Conservation (phyloP, 305 asterid species). For the Solanum chacoense region DNA sequence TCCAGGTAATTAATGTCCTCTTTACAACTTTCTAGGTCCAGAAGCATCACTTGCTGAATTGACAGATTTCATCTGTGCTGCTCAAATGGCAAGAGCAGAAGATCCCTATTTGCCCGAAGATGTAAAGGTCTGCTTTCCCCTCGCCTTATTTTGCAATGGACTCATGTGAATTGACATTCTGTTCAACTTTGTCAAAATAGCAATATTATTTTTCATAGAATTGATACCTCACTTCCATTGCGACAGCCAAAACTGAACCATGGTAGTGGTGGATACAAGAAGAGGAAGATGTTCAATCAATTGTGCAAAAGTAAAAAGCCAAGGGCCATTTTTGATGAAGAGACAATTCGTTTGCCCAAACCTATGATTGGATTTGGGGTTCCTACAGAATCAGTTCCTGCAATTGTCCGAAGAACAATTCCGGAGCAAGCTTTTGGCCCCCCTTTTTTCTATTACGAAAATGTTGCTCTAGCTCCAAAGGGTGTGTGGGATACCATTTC, state of each 20-base stretch:
- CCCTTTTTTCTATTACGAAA: constrained; percentile 80
- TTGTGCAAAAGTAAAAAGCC: constrained; percentile 25
- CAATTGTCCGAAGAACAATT: constrained; percentile 27
- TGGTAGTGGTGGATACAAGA: constrained; percentile 29
- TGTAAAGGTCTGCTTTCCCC: constrained; percentile 41
- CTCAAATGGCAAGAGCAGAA: constrained; percentile 71
- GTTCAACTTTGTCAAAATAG: background rate
- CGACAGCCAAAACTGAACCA: constrained; percentile 33
- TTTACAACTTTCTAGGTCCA: constrained; percentile 37
- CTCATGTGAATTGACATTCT: background rate
- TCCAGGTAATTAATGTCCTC: background rate
- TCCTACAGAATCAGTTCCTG: constrained; percentile 27
- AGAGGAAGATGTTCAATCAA: constrained; percentile 40
- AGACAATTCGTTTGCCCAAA: constrained; percentile 60
- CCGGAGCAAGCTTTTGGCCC: constrained; percentile 62
- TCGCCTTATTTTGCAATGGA: background rate
- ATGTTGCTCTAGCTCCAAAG: constrained; percentile 94
- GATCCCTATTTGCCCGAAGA: constrained; percentile 38
- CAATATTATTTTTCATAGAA: background rate
- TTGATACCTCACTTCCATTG: constrained; percentile 3
- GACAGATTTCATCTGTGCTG: constrained; percentile 68
- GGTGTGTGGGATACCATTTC: constrained; percentile 95
- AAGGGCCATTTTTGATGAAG: background rate
- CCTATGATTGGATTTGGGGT: constrained; percentile 89
- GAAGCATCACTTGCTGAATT: constrained; percentile 43